These are phyloP conservation scores for Thuidium tamariscinum DNA, from an alignment of 225 moss, liverwort and hornwort genomes.

Conservation along the genomic window DNA sequence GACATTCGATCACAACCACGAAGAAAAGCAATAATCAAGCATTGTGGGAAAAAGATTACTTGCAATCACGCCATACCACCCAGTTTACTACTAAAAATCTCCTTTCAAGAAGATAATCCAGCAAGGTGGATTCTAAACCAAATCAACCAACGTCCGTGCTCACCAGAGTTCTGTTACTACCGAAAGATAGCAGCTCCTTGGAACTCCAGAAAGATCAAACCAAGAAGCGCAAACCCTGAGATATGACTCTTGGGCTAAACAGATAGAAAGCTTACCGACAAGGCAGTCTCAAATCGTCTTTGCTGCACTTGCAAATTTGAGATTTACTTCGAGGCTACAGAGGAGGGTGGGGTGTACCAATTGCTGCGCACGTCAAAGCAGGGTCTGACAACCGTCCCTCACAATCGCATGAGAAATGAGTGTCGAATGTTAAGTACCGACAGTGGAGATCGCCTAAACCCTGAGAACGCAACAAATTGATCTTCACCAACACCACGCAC, in stretches of 20 bases:
- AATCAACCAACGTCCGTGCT: not conserved
- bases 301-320: no score
- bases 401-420: not conserved
- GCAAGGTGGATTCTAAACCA: not conserved
- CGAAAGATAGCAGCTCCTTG: not conserved
- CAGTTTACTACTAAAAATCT: not conserved
- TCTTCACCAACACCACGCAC: not conserved
- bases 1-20: not conserved
- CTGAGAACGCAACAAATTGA: not conserved
- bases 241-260: no score
- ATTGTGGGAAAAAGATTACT: not conserved
- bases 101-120: not conserved
- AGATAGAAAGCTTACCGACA: no score
- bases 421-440: not conserved
- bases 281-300: no score
- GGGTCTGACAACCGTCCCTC: not conserved
- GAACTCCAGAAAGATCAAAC: not conserved
- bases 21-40: no score
- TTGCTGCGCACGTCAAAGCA: not conserved
- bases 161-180: not conserved
- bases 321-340: no score
- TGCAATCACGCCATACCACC: not conserved
- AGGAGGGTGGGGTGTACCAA: not conserved
- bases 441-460: not conserved
- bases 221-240: not conserved